A percentile compares a stretch with the other conserved stretches of the same genome.
phyloP scores from a whole-genome alignment of 2,329 filamentous ascomycete species.

The Hymenoscyphus occultus region DNA sequence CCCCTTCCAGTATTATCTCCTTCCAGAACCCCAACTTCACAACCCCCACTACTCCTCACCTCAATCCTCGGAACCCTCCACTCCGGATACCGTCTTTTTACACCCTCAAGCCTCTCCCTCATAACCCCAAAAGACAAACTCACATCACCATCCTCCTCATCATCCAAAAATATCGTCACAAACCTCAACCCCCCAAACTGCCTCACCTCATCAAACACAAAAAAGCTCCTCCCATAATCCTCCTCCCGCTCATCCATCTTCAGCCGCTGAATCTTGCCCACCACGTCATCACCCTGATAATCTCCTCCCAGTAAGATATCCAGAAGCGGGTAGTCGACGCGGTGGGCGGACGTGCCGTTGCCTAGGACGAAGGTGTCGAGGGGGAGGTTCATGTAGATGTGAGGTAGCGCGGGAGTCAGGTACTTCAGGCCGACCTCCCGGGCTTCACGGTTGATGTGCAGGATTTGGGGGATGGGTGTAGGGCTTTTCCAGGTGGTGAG shows the following conservation, averaged over 20 bases:
- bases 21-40: background rate
- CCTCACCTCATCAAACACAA: conserved; percentile 25
- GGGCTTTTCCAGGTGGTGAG: conserved; percentile 16
- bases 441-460: conserved; percentile 27
- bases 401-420: conserved; percentile 19
- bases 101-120: background rate
- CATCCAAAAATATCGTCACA: conserved; percentile 18
- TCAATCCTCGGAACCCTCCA: background rate
- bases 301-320: conserved; percentile 24
- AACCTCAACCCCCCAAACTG: conserved; percentile 19
- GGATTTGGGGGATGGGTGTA: conserved; percentile 17
- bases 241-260: conserved; percentile 20
- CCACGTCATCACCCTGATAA: conserved; percentile 17
- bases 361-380: conserved; percentile 23
- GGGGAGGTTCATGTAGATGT: conserved; percentile 27
- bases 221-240: conserved; percentile 19
- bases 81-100: background rate
- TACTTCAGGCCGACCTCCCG: conserved; percentile 21
- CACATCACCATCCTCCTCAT: conserved; percentile 14
- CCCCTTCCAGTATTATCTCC: too few relatives aligned
- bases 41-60: background rate
- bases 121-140: too few relatives aligned
- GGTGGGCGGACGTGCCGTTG: background rate
- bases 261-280: conserved; percentile 23
- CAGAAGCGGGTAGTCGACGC: conserved; percentile 14